Conservation (phyloP, 2,329 filamentous ascomycete species). For the Colletotrichum tamarilloi region DNA sequence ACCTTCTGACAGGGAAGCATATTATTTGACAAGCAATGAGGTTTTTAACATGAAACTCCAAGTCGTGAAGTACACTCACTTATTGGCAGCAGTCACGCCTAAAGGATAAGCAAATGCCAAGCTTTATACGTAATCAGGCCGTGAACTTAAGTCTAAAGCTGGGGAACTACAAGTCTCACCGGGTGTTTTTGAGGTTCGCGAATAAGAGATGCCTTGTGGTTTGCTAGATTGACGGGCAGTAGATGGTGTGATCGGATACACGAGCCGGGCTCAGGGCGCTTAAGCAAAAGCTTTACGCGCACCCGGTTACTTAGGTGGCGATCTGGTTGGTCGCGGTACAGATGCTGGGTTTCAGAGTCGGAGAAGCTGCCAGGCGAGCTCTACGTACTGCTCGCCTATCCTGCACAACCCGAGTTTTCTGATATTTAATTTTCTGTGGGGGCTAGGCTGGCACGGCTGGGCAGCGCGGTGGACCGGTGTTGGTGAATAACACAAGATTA, state of each 20-base stretch:
- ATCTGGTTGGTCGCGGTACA: neutral
- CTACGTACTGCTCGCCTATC: neutral
- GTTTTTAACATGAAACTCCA: neutral
- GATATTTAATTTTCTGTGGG: neutral
- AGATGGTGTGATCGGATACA: conserved; percentile 26
- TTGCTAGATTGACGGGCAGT: neutral
- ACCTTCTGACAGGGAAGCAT: neutral
- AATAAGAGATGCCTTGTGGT: neutral
- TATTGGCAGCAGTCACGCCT: neutral
- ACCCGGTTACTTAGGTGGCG: neutral
- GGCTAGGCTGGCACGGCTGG: neutral
- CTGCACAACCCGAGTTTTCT: neutral
- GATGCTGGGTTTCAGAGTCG: conserved; percentile 2
- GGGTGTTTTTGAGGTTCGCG: neutral
- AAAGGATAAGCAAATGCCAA: neutral
- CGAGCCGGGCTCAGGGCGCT: conserved; percentile 7
- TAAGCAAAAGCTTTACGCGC: neutral
- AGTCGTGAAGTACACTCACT: neutral
- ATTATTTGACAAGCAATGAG: neutral
- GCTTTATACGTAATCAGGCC: neutral
- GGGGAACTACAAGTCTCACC: neutral
- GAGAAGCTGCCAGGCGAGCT: neutral
- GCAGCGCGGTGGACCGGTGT: neutral
- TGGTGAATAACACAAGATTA: neutral
- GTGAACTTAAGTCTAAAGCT: neutral